These are phyloP conservation scores for Graphiopsis chlorocephala DNA, from an alignment of 2,329 filamentous ascomycete genomes.

Conservation along the genomic window DNA sequence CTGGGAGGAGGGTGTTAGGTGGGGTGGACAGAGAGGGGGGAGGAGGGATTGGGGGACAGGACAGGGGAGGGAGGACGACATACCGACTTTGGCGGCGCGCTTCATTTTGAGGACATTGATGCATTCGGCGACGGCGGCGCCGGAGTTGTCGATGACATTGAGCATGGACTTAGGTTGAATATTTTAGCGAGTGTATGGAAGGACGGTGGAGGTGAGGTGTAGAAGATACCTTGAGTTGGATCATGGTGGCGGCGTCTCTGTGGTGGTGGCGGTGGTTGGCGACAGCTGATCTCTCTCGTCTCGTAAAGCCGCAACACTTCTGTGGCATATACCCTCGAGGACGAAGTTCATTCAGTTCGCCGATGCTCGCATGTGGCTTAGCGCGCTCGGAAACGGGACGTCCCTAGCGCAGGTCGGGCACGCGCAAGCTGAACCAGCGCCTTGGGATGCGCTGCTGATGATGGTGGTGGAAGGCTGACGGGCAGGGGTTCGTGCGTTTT, in stretches of 20 bases:
- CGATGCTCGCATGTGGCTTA: neutral
- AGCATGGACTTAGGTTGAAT: conserved; percentile 93
- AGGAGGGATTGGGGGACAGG: neutral
- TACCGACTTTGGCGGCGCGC: conserved; percentile 83
- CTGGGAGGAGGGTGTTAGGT: conserved; percentile 53
- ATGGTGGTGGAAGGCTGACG: conserved; percentile 30
- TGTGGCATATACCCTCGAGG: neutral
- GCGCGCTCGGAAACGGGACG: neutral
- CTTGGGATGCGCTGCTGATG: neutral
- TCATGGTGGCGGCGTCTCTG: conserved; percentile 62
- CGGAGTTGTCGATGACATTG: conserved; percentile 99
- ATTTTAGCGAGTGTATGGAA: neutral
- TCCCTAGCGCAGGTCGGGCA: neutral
- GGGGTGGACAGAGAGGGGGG: neutral
- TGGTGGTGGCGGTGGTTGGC: neutral
- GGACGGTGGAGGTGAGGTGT: neutral
- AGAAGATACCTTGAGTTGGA: conserved; percentile 56
- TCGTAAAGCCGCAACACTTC: neutral
- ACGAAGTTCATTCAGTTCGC: neutral
- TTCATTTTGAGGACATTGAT: conserved; percentile 90
- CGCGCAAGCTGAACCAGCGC: neutral
- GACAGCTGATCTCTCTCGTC: neutral
- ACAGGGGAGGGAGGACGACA: conserved; percentile 26
- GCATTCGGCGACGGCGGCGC: conserved; percentile 95
- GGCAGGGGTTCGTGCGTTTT: conserved; percentile 10